phyloP scores from a whole-genome alignment of 2,329 filamentous ascomycete genomes.

The Colletotrichum chlorophyti region DNA sequence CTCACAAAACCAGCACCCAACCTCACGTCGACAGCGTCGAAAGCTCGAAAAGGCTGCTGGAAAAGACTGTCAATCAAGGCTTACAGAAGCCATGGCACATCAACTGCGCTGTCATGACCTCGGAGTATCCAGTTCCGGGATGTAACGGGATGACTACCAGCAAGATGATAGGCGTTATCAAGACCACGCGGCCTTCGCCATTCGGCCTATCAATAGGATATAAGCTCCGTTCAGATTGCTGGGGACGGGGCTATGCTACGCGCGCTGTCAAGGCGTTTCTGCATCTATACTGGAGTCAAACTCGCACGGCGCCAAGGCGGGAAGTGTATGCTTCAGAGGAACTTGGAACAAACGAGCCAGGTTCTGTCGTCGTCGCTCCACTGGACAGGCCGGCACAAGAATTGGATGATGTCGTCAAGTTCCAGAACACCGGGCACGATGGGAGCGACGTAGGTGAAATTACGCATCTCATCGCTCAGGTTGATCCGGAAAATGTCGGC shows the following conservation, averaged over 20 bases:
- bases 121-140: background rate
- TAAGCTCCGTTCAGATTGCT: conserved; percentile 10
- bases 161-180: conserved; percentile 11
- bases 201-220: conserved; percentile 3
- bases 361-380: too few relatives aligned
- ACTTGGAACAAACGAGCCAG: too few relatives aligned
- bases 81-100: background rate
- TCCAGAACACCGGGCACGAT: background rate
- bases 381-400: background rate
- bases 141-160: background rate
- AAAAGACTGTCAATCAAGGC: background rate
- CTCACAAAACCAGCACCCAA: background rate
- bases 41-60: background rate
- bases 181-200: background rate
- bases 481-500: background rate
- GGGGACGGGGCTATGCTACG: conserved; percentile 8
- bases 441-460: background rate
- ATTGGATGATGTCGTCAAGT: background rate
- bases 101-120: conserved; percentile 3
- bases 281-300: conserved; percentile 1
- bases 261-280: background rate
- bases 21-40: background rate
- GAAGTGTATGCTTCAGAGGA: background rate
- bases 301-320: background rate
- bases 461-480: conserved; percentile 10